Base-by-base conservation (phyloP, 139 green algal genomes). In the Zygnema circumcarinatum region DNA sequence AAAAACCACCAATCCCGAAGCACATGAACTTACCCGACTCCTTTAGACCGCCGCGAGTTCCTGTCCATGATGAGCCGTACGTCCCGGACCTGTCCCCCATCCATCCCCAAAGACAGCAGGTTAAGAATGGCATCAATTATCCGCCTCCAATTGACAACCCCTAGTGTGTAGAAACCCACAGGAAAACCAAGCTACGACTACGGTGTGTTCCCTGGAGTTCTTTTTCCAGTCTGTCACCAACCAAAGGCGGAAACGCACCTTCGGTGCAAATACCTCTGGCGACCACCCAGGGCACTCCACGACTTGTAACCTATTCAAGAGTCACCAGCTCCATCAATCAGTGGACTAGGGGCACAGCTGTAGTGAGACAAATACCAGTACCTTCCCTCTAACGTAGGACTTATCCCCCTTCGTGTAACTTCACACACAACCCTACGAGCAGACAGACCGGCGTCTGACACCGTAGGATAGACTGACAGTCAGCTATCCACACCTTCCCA, bases 11-110 rank as follows among this genome's bases (percentile, higher is more conserved):
- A n/a, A n/a, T n/a, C n/a, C n/a, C n/a, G n/a, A n/a, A n/a, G n/a
- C n/a, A n/a, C n/a, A n/a, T n/a, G n/a, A n/a, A n/a, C 87, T 84
- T 35, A 91, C 87, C 87, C 96, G 87, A 98, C 95, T 72, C 96
- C 96, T 92, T 99, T 99, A 83, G 92, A 96, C 38, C 94, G 92
- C 35, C 94, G 92, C 0, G 95, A 98, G 92, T 94, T 95, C 62
- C 96, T 94, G 91, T 99, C 97, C 22, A 91, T 95, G 87, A 99
- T 99, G 83, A 98, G 94, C 40, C 94, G 94, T 42, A 99, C 96
- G 29, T 91, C 76, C 21, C 81, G 38, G n/a, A 89, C 81, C 80
- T 89, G 87, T 22, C 67, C 69, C 72, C 7, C n/a, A n/a, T n/a
- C n/a, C n/a, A n/a, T n/a, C n/a, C n/a, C n/a, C n/a, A n/a, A n/a